Percentiles rank a stretch among this genome's conserved stretches.
These are phyloP conservation scores for Ambrosiella cleistominuta DNA, from an alignment of 2,329 filamentous ascomycete genomes.

Conservation along the genomic window DNA sequence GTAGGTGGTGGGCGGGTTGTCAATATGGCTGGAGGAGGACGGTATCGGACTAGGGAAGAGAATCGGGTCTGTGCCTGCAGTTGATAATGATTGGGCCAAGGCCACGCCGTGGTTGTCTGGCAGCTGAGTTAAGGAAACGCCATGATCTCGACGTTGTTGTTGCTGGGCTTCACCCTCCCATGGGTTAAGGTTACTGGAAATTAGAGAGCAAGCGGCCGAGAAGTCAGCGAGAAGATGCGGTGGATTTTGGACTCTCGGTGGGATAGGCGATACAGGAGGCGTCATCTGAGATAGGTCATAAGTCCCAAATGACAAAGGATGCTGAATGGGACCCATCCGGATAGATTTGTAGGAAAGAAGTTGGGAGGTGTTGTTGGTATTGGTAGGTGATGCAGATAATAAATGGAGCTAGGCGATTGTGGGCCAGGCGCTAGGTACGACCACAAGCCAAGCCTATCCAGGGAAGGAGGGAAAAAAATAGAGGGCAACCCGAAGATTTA, in stretches of 20 bases:
- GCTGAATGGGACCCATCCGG: background rate
- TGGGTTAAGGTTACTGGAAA: background rate
- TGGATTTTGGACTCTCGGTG: conserved; percentile 2
- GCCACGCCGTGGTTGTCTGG: too few relatives aligned
- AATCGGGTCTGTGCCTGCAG: background rate
- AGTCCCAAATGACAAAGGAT: background rate
- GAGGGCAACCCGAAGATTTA: background rate
- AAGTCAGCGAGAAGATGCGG: conserved; percentile 10
- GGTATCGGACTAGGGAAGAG: background rate
- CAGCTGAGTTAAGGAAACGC: background rate
- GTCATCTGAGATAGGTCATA: conserved; percentile 12
- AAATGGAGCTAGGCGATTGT: background rate
- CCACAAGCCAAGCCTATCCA: background rate
- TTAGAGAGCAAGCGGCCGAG: conserved; percentile 1
- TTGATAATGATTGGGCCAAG: too few relatives aligned
- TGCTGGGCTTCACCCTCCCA: background rate
- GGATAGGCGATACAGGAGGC: conserved; percentile 10
- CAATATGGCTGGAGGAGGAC: too few relatives aligned
- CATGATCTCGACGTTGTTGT: background rate
- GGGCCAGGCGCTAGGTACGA: background rate
- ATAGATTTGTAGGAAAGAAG: background rate
- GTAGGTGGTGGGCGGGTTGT: background rate
- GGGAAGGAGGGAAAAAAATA: background rate
- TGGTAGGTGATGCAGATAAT: background rate
- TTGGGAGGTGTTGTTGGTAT: background rate